Percentiles rank a stretch among this genome's conserved stretches.
phyloP scores from a whole-genome alignment of 805 yeast species.

The Candida cerambycidarum region DNA sequence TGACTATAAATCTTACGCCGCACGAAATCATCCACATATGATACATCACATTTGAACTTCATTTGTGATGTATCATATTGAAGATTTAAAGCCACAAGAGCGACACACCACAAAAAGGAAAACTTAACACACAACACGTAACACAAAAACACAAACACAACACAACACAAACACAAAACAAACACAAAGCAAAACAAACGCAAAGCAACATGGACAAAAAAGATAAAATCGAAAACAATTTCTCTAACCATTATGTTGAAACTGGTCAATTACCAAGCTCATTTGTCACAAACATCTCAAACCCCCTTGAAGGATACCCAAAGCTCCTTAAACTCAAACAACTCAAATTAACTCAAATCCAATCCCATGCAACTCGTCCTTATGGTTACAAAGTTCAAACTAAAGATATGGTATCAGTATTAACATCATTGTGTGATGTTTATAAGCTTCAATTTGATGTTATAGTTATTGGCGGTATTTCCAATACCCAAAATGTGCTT shows the following conservation, averaged over 20 bases:
- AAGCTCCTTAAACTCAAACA: conserved; percentile 67
- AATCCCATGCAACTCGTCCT: conserved; percentile 55
- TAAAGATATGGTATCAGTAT: conserved; percentile 34
- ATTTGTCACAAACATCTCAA: conserved; percentile 62
- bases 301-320: conserved; percentile 83
- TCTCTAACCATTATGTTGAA: conserved; percentile 66
- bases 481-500: conserved; percentile 67
- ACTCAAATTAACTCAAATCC: conserved; percentile 60
- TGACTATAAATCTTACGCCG: too few relatives aligned
- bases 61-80: too few relatives aligned
- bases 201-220: background rate
- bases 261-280: conserved; percentile 61
- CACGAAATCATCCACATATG: too few relatives aligned
- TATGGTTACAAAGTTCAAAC: conserved; percentile 61
- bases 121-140: too few relatives aligned
- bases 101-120: too few relatives aligned
- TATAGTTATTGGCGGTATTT: conserved; percentile 85
- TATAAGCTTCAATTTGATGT: conserved; percentile 76
- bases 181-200: too few relatives aligned
- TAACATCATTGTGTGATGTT: conserved; percentile 60
- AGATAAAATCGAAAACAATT: conserved; percentile 57
- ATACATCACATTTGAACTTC: too few relatives aligned
- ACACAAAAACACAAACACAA: too few relatives aligned
- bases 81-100: too few relatives aligned
- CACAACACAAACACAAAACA: too few relatives aligned